Evolutionary conservation across 139 green algal genomes (phyloP).

Genomic region (Haematococcus sp.): DNA sequence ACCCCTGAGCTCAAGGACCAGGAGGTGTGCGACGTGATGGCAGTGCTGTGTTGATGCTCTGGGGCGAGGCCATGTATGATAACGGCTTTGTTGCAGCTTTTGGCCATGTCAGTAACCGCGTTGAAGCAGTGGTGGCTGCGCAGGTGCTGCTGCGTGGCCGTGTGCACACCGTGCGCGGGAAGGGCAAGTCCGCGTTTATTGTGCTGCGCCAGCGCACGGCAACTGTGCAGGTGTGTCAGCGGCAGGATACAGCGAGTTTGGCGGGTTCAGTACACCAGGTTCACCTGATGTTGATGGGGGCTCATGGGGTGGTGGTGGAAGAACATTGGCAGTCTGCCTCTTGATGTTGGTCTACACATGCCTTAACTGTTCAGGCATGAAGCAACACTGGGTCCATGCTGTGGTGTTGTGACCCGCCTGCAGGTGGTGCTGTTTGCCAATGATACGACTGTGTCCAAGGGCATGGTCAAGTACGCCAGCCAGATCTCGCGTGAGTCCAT

Average conservation of each 20-base stretch:
- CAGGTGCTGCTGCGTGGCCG: constrained; percentile 75
- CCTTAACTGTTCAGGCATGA: not conserved
- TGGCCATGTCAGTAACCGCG: too few relatives aligned
- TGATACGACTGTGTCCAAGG: constrained; percentile 81
- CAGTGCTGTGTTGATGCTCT: not conserved
- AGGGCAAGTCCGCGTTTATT: constrained; percentile 95
- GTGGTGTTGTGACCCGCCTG: not conserved
- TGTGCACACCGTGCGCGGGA: constrained; percentile 89
- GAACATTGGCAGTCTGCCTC: too few relatives aligned
- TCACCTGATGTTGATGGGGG: too few relatives aligned
- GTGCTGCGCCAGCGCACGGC: constrained; percentile 83
- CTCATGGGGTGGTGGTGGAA: too few relatives aligned
- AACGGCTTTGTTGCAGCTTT: not conserved
- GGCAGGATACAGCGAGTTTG: not conserved
- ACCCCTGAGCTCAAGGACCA: constrained; percentile 40
- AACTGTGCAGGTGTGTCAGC: constrained; percentile 75
- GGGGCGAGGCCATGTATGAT: not conserved
- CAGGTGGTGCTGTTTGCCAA: constrained; percentile 86
- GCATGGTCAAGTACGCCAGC: constrained; percentile 97
- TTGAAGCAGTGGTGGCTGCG: not conserved
- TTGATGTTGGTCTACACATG: too few relatives aligned
- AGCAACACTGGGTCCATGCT: not conserved
- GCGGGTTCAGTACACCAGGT: too few relatives aligned
- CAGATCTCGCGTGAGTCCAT: constrained; percentile 91
- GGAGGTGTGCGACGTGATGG: constrained; percentile 41